Evolutionary conservation across 2,329 filamentous ascomycete genomes (phyloP).

Genomic region (Didymosphaeria variabile): DNA sequence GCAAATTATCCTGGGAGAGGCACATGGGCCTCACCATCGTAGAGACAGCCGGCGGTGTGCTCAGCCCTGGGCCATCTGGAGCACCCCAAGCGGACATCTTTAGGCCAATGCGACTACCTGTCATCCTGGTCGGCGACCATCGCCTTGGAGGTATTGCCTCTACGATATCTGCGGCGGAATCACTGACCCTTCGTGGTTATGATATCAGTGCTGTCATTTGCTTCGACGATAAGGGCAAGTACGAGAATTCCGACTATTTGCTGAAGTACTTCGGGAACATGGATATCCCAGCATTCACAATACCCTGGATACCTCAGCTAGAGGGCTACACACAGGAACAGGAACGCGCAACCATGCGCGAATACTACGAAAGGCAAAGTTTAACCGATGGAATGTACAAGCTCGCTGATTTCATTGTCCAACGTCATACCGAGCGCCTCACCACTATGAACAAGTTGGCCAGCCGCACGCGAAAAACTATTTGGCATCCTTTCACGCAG

Average conservation of each 20-base stretch:
- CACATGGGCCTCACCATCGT: constrained; percentile 63
- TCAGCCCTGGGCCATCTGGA: constrained; percentile 80
- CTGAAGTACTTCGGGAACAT: constrained; percentile 70
- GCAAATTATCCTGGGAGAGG: not conserved
- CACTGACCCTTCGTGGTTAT: constrained; percentile 78
- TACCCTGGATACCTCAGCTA: constrained; percentile 68
- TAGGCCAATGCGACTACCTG: constrained; percentile 74
- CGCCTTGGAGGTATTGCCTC: constrained; percentile 81
- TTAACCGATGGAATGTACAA: constrained; percentile 51
- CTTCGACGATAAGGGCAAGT: constrained; percentile 70
- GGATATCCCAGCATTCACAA: constrained; percentile 64
- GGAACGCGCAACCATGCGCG: constrained; percentile 66
- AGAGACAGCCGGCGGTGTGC: constrained; percentile 84
- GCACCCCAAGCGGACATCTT: constrained; percentile 82
- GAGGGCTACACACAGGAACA: constrained; percentile 39
- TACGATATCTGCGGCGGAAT: constrained; percentile 83
- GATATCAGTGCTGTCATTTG: constrained; percentile 75
- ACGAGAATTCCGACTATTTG: constrained; percentile 75
- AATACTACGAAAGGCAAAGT: constrained; percentile 67
- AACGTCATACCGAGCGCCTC: constrained; percentile 66
- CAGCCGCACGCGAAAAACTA: constrained; percentile 61
- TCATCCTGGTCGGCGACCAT: constrained; percentile 77
- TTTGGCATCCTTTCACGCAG: constrained; percentile 91
- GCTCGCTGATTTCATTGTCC: constrained; percentile 62
- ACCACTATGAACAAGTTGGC: constrained; percentile 69